Percentiles rank a stretch among this genome's conserved stretches.
These are phyloP conservation scores for Eleusine coracana DNA, from an alignment of 176 grass and related monocot species.

Conservation along the genomic window DNA sequence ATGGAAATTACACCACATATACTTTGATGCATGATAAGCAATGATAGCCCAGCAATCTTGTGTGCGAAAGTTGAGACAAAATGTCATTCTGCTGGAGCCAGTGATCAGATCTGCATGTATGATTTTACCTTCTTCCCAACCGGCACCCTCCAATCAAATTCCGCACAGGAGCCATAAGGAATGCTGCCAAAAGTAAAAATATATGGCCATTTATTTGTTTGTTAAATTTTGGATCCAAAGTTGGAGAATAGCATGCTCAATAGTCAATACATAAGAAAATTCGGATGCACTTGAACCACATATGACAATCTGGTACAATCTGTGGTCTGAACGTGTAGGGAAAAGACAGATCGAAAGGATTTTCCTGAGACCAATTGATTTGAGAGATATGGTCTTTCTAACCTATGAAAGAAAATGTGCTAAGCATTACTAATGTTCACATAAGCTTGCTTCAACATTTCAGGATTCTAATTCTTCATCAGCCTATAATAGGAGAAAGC, in stretches of 20 bases:
- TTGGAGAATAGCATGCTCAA: background rate
- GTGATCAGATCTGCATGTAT: background rate
- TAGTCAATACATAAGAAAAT: no score
- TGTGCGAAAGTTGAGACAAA: background rate
- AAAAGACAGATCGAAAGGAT: no score
- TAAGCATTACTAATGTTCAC: background rate
- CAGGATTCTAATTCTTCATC: background rate
- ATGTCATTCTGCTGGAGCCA: background rate
- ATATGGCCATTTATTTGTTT: background rate
- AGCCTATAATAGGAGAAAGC: background rate
- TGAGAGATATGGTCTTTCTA: background rate
- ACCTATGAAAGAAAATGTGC: background rate
- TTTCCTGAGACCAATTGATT: no score
- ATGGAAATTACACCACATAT: background rate
- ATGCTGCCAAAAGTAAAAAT: background rate
- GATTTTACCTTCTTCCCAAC: background rate
- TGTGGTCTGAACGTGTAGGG: no score
- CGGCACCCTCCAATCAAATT: background rate
- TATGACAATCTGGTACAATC: no score
- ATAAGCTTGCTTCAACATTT: background rate
- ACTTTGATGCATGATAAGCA: background rate
- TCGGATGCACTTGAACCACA: no score
- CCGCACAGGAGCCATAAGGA: background rate
- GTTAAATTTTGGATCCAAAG: background rate
- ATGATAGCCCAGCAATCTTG: background rate